Percentiles rank a stretch among this genome's conserved stretches.
Evolutionary conservation across 2,329 filamentous ascomycete genomes (phyloP).

Genomic region (Sclerotinia minor): DNA sequence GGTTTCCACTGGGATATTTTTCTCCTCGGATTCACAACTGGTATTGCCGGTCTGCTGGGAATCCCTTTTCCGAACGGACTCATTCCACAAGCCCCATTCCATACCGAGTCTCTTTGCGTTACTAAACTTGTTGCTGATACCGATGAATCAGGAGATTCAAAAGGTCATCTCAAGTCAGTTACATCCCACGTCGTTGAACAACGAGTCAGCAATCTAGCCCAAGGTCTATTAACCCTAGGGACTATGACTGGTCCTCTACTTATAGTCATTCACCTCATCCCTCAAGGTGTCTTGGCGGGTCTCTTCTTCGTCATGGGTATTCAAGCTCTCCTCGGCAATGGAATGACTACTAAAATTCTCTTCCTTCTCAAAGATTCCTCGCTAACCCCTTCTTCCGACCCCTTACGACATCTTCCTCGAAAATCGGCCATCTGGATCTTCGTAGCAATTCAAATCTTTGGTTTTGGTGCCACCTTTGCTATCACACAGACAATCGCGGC

Average conservation of each 20-base stretch:
- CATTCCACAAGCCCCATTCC: conserved; percentile 81
- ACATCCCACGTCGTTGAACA: conserved; percentile 72
- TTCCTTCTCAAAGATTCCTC: conserved; percentile 65
- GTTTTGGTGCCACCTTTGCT: conserved; percentile 76
- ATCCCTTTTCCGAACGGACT: conserved; percentile 81
- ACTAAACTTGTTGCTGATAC: conserved; percentile 55
- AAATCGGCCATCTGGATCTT: conserved; percentile 69
- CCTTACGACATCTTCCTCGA: conserved; percentile 62
- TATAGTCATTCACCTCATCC: conserved; percentile 72
- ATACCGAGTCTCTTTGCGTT: conserved; percentile 76
- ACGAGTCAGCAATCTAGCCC: conserved; percentile 73
- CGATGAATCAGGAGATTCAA: conserved; percentile 55
- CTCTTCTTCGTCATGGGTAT: conserved; percentile 85
- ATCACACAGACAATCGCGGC: conserved; percentile 82
- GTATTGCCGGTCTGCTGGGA: conserved; percentile 71
- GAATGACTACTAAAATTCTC: conserved; percentile 72
- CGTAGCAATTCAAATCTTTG: conserved; percentile 65
- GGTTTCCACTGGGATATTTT: conserved; percentile 87
- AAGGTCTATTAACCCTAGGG: conserved; percentile 74
- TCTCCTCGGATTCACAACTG: conserved; percentile 75
- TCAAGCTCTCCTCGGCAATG: conserved; percentile 74
- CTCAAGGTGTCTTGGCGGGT: conserved; percentile 75
- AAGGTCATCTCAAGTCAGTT: conserved; percentile 55
- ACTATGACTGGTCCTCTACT: conserved; percentile 78
- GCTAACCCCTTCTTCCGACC: conserved; percentile 60